Conservation (phyloP, 1,284 basidiomycete genomes). For the Peniophora sp. region DNA sequence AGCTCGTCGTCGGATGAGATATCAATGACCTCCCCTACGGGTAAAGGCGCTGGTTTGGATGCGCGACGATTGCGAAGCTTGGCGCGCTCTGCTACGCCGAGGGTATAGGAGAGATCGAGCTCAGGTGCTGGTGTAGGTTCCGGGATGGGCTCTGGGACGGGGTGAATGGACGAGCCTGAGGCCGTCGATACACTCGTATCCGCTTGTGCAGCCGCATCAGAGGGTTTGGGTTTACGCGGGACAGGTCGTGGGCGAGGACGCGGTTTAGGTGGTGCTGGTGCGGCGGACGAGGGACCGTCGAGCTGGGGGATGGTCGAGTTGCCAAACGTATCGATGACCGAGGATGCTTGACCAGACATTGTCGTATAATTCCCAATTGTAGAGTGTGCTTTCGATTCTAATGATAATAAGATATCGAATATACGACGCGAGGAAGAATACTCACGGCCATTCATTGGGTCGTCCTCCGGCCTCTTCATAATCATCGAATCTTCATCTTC, state of each 20-base stretch:
- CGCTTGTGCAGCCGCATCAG: not conserved
- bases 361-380: constrained; percentile 8
- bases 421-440: not conserved
- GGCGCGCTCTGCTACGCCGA: constrained; percentile 36
- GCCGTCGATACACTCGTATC: not conserved
- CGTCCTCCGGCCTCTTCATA: not conserved
- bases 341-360: not conserved
- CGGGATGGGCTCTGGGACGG: not conserved
- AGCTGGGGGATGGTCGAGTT: too few relatives aligned
- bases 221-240: not conserved
- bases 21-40: constrained; percentile 19
- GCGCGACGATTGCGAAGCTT: constrained; percentile 32
- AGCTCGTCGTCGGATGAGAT: constrained; percentile 23
- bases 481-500: constrained; percentile 11
- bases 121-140: constrained; percentile 1
- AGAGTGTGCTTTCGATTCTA: not conserved
- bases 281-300: too few relatives aligned
- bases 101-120: constrained; percentile 11
- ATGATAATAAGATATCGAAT: not conserved
- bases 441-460: not conserved
- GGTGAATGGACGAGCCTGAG: not conserved
- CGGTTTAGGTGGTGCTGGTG: too few relatives aligned
- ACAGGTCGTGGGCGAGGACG: not conserved
- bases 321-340: too few relatives aligned
- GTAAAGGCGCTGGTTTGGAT: constrained; percentile 2